These are phyloP conservation scores for Aureobasidium mangrovei DNA, from an alignment of 2,329 filamentous ascomycete genomes.

Conservation along the genomic window DNA sequence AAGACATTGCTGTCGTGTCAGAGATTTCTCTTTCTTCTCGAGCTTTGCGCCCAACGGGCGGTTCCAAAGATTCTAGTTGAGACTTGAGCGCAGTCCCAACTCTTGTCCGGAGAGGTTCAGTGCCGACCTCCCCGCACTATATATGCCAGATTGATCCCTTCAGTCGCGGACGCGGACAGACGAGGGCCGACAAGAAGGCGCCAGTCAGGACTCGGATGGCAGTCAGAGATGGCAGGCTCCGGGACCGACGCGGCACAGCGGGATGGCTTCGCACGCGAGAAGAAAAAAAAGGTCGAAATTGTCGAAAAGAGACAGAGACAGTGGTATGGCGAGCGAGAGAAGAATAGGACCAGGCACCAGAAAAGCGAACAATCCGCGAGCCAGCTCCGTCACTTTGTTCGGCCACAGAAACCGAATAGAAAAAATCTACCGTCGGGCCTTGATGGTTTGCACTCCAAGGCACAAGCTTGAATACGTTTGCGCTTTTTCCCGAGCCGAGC, in stretches of 20 bases:
- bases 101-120: conserved; percentile 14
- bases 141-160: background rate
- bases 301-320: background rate
- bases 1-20: conserved; percentile 29
- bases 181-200: conserved; percentile 1
- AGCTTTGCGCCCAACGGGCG: conserved; percentile 49
- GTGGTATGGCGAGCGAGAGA: conserved; percentile 1
- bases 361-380: conserved; percentile 8
- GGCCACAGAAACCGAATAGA: background rate
- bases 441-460: conserved; percentile 6
- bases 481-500: conserved; percentile 4
- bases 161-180: background rate
- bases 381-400: conserved; percentile 11
- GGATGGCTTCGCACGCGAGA: conserved; percentile 1
- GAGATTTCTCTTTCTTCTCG: conserved; percentile 60
- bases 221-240: background rate
- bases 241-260: conserved; percentile 1
- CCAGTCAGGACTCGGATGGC: background rate
- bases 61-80: conserved; percentile 12
- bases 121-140: conserved; percentile 13
- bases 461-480: background rate
- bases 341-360: conserved; percentile 11
- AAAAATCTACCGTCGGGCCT: conserved; percentile 9
- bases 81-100: conserved; percentile 10
- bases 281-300: background rate